A percentile compares a stretch with the other conserved stretches of the same genome.
phyloP scores from a whole-genome alignment of 2,329 filamentous ascomycete genomes.

The Plectosphaerella sp. region DNA sequence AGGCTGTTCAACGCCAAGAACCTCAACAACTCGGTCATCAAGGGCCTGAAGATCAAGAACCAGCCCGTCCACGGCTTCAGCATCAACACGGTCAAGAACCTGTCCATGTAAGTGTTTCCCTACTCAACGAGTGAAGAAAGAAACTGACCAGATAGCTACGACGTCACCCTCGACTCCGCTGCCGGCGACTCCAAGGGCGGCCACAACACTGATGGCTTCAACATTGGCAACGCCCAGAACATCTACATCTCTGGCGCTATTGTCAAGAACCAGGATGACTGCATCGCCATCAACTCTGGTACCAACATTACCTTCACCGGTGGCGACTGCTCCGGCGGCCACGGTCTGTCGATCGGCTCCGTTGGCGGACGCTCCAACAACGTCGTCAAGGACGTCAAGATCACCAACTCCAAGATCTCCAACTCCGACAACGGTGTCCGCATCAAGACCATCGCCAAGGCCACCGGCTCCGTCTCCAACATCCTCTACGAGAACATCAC shows the following conservation, averaged over 20 bases:
- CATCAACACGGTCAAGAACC: constrained; percentile 28
- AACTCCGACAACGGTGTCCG: constrained; percentile 49
- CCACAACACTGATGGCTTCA: constrained; percentile 57
- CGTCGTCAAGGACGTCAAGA: constrained; percentile 45
- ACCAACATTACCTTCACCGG: constrained; percentile 39
- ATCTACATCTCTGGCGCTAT: constrained; percentile 47
- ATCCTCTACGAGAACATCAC: constrained; percentile 40
- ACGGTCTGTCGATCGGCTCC: constrained; percentile 37
- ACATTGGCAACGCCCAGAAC: constrained; percentile 44
- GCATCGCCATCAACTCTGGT: constrained; percentile 53
- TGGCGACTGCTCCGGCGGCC: constrained; percentile 38
- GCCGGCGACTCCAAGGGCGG: constrained; percentile 29
- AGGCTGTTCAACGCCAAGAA: constrained; percentile 43
- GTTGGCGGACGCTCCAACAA: constrained; percentile 47
- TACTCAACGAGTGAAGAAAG: background rate
- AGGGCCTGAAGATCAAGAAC: constrained; percentile 33
- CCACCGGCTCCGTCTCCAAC: constrained; percentile 37
- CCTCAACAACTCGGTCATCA: constrained; percentile 29
- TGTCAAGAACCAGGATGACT: constrained; percentile 60
- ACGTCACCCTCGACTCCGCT: constrained; percentile 33
- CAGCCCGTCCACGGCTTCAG: constrained; percentile 36
- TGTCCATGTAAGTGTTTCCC: constrained; percentile 25
- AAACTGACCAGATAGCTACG: constrained; percentile 14
- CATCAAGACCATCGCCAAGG: constrained; percentile 44
- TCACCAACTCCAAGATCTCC: constrained; percentile 42